These are phyloP conservation scores for Xerocomellus chrysenteron DNA, from an alignment of 768 basidiomycete species.

Conservation along the genomic window DNA sequence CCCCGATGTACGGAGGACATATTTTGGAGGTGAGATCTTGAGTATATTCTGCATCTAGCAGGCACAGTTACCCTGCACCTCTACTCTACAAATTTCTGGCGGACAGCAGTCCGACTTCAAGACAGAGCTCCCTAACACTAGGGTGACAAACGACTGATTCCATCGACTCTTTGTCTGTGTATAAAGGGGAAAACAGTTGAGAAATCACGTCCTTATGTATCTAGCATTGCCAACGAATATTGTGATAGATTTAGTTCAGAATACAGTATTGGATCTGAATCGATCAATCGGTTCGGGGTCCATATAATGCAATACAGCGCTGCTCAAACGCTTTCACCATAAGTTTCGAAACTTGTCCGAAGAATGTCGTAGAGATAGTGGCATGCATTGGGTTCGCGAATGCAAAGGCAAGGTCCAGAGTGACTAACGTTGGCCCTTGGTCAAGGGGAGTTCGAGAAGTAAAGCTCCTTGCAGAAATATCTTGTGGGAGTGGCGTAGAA, in stretches of 20 bases:
- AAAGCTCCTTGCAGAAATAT: neutral
- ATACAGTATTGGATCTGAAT: neutral
- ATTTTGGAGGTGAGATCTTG: too few species aligned
- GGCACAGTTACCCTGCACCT: too few species aligned
- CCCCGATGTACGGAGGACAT: too few species aligned
- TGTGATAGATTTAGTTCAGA: neutral
- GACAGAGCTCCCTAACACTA: neutral
- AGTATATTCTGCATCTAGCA: too few species aligned
- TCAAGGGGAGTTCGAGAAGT: slow-evolving; percentile 10
- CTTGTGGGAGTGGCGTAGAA: slow-evolving; percentile 17
- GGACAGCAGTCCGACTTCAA: neutral
- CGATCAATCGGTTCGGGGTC: slow-evolving; percentile 35
- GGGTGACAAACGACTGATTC: neutral
- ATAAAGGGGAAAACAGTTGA: neutral
- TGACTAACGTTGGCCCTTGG: slow-evolving; percentile 69
- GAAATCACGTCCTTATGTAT: neutral
- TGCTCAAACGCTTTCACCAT: slow-evolving; percentile 95
- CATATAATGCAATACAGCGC: slow-evolving; percentile 74
- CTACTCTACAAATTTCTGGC: too few species aligned
- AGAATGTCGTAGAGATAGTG: slow-evolving; percentile 77
- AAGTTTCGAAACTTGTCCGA: slow-evolving; percentile 80
- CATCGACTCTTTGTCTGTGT: neutral
- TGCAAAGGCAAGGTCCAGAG: slow-evolving; percentile 79
- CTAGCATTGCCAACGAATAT: neutral
- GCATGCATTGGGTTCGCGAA: slow-evolving; percentile 89